Percentiles rank a stretch among this genome's conserved stretches.
phyloP scores from a whole-genome alignment of 139 green algal genomes.

The Chlorella sp. region DNA sequence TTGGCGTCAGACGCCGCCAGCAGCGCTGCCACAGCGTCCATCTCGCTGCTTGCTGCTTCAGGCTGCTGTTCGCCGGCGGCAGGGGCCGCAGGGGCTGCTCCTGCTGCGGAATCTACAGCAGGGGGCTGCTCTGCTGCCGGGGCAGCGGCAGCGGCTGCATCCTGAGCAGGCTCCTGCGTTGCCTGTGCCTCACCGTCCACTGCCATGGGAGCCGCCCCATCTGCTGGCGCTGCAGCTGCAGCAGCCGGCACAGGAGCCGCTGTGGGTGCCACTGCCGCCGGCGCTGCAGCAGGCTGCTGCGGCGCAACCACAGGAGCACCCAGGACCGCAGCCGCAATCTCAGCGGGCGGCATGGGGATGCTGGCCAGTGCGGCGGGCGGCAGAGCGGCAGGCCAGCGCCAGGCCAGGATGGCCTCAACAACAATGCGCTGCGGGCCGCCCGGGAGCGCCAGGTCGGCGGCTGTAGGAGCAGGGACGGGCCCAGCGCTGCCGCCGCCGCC shows the following conservation, averaged over 20 bases:
- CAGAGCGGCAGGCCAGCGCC: slow-evolving; percentile 57
- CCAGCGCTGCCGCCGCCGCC: slow-evolving; percentile 36
- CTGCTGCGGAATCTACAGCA: background rate
- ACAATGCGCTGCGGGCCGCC: slow-evolving; percentile 35
- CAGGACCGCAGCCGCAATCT: too few relatives aligned
- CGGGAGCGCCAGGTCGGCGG: slow-evolving; percentile 3
- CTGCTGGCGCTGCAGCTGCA: too few relatives aligned
- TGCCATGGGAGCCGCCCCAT: too few relatives aligned
- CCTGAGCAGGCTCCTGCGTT: too few relatives aligned
- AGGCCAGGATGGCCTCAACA: slow-evolving; percentile 81
- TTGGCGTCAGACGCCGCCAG: slow-evolving; percentile 56
- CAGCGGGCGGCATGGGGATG: too few relatives aligned
- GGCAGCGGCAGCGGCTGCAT: too few relatives aligned
- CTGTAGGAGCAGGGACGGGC: slow-evolving; percentile 19
- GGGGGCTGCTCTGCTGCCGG: background rate
- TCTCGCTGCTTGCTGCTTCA: slow-evolving; percentile 36
- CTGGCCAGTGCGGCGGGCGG: background rate
- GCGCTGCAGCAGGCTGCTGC: too few relatives aligned
- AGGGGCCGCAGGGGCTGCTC: background rate
- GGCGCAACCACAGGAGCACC: too few relatives aligned
- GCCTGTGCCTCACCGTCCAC: too few relatives aligned
- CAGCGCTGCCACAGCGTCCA: slow-evolving; percentile 69
- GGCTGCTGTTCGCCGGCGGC: slow-evolving; percentile 11
- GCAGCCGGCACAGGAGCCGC: background rate
- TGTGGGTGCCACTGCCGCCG: too few relatives aligned